Conservation (phyloP, 495 filamentous ascomycete genomes). For the Apiosordaria backusii region DNA sequence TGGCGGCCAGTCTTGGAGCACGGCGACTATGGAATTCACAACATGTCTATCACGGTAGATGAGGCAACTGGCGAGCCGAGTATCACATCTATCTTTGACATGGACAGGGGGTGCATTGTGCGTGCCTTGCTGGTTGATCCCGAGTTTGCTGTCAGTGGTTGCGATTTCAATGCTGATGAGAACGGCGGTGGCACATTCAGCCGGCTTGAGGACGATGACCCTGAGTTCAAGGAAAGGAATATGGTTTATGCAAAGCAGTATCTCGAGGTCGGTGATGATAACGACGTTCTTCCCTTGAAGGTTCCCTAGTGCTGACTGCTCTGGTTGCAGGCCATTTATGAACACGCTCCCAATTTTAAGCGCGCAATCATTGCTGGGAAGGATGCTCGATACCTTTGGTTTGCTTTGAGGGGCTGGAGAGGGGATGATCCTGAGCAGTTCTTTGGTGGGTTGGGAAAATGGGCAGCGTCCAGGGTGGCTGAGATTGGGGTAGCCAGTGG, state of each 20-base stretch:
- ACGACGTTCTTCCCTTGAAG: background rate
- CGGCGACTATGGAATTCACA: slow-evolving; percentile 39
- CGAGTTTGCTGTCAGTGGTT: slow-evolving; percentile 28
- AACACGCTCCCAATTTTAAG: slow-evolving; percentile 28
- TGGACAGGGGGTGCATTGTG: slow-evolving; percentile 34
- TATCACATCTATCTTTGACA: slow-evolving; percentile 36
- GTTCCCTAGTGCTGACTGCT: slow-evolving; percentile 21
- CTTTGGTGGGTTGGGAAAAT: slow-evolving; percentile 35
- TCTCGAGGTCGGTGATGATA: no score
- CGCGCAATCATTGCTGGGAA: slow-evolving; percentile 32
- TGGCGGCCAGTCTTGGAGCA: slow-evolving; percentile 38
- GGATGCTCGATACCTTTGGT: slow-evolving; percentile 39
- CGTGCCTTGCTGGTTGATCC: slow-evolving; percentile 38
- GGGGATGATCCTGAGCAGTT: slow-evolving; percentile 35
- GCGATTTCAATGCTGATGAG: slow-evolving; percentile 33
- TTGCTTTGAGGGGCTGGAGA: slow-evolving; percentile 36
- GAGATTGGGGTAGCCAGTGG: no score
- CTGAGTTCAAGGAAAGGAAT: slow-evolving; percentile 16
- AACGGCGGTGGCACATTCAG: slow-evolving; percentile 27
- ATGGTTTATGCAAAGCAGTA: slow-evolving; percentile 30
- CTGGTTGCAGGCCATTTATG: slow-evolving; percentile 14
- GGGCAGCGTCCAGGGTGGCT: no score
- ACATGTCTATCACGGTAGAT: slow-evolving; percentile 32
- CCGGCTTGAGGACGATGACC: slow-evolving; percentile 16
- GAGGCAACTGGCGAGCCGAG: slow-evolving; percentile 23